Conservation (phyloP, 192 early-diverging fungal species). For the Umbelopsis sp. region DNA sequence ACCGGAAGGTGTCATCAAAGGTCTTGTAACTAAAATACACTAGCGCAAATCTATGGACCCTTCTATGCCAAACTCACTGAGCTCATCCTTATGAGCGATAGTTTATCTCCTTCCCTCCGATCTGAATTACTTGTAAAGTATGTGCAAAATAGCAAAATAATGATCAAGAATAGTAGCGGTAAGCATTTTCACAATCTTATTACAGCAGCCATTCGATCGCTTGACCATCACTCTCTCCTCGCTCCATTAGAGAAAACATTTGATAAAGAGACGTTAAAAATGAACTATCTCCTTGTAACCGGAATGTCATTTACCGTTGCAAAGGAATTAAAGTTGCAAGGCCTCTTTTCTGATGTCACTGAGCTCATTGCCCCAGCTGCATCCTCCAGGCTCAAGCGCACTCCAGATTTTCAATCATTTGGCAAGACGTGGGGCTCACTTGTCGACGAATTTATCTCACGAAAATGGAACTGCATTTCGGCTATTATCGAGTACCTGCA, state of each 20-base stretch:
- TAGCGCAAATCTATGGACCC: not conserved
- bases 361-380: not conserved
- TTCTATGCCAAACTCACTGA: not conserved
- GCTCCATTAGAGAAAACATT: not conserved
- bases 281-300: not conserved
- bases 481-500: not conserved
- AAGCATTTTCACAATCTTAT: not conserved
- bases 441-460: not conserved
- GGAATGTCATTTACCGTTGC: not conserved
- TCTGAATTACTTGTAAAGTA: not conserved
- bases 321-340: not conserved
- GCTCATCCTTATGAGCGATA: not conserved
- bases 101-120: not conserved
- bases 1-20: too few species aligned
- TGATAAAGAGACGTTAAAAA: not conserved
- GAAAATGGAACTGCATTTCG: slow-evolving; percentile 6
- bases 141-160: not conserved
- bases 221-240: too few species aligned
- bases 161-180: not conserved
- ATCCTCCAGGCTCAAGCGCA: not conserved
- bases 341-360: not conserved
- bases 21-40: not conserved
- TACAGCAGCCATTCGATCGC: too few species aligned
- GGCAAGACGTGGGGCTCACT: slow-evolving; percentile 5
- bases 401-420: not conserved